Base-by-base conservation (phyloP, 306 rosid genomes). In the Glycine latifolia region DNA sequence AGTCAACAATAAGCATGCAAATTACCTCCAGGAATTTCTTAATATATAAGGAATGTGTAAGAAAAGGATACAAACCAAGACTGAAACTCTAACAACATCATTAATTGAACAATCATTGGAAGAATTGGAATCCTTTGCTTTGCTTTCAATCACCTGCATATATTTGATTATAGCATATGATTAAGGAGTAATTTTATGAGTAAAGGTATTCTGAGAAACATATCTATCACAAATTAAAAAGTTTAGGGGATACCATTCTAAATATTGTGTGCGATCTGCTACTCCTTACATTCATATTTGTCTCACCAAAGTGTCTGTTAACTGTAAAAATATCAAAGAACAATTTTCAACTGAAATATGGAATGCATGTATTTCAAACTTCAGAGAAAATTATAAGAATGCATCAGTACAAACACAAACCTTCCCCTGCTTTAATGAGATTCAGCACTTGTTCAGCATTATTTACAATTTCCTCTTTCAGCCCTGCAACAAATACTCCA, bases 181-280 rank as follows among this genome's bases (percentile, higher is more conserved):
- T 67, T 77, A 26, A 52, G 48, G 68, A 61, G 50, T 61, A 55
- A 3, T 16, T 44, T 33, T n/a, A 41, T 11, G 46, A 53, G 60
- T 9, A 70, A 56, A 71, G 16, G 37, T 35, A 12, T 66, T 49
- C 14, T 62, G 13, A 35, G 31, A 59, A 26, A 74, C 68, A 11
- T 48, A 47, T 44, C 44, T 8, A 49, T 12, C 15, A 17, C 55
- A 76, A 67, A 47, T 26, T 33, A 83, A 58, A 11, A 35, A 31
- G 71, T 61, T 44, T 71, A 65, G 47, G 77, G 77, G 86, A 44
- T 75, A 95, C 99, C 99, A 95, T 93, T 88, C 99, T 88, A 81
- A 95, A 95, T 88, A 95, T 93, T 76, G 97, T 93, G 88, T 95
- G 99, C 4, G 99, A 95, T 76, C 99, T 91, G 82, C 99, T 95